phyloP scores from a whole-genome alignment of 805 yeast genomes.

The Brettanomyces anomalus region DNA sequence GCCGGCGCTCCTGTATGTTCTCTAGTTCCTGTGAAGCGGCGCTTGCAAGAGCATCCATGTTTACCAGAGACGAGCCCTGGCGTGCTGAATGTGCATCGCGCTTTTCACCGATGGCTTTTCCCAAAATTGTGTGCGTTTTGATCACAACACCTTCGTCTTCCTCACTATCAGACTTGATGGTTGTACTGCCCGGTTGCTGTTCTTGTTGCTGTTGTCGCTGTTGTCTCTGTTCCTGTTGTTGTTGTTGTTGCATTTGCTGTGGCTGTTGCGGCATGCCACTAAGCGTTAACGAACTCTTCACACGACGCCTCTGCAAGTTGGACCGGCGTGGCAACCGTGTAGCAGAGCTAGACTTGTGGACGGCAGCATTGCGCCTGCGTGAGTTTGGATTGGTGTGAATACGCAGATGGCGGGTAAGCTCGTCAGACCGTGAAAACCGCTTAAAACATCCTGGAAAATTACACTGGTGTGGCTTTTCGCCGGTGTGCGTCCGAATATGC shows the following conservation, averaged over 20 bases:
- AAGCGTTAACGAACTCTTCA: neutral
- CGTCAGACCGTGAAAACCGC: slow-evolving; percentile 74
- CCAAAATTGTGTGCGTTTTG: slow-evolving; percentile 1
- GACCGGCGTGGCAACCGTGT: slow-evolving; percentile 7
- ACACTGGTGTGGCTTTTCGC: slow-evolving; percentile 86
- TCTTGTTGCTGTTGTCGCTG: too few species aligned
- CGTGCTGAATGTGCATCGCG: neutral
- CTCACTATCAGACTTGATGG: slow-evolving; percentile 1
- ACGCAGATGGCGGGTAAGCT: slow-evolving; percentile 75
- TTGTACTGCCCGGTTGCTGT: neutral
- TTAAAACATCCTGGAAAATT: slow-evolving; percentile 78
- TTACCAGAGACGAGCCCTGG: slow-evolving; percentile 6
- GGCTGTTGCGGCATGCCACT: neutral
- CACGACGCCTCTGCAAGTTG: slow-evolving; percentile 5
- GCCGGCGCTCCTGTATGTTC: slow-evolving; percentile 25
- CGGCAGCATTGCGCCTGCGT: slow-evolving; percentile 19
- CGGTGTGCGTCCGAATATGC: slow-evolving; percentile 88
- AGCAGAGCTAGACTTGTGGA: slow-evolving; percentile 8
- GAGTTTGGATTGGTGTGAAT: slow-evolving; percentile 57
- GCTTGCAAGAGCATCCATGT: slow-evolving; percentile 40
- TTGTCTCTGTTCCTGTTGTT: too few species aligned
- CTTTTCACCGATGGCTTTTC: neutral
- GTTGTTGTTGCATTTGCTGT: too few species aligned
- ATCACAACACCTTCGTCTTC: slow-evolving; percentile 9
- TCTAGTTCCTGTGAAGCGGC: slow-evolving; percentile 49